phyloP scores from a whole-genome alignment of 148 eudicot genomes.

The Limonium bicolor region DNA sequence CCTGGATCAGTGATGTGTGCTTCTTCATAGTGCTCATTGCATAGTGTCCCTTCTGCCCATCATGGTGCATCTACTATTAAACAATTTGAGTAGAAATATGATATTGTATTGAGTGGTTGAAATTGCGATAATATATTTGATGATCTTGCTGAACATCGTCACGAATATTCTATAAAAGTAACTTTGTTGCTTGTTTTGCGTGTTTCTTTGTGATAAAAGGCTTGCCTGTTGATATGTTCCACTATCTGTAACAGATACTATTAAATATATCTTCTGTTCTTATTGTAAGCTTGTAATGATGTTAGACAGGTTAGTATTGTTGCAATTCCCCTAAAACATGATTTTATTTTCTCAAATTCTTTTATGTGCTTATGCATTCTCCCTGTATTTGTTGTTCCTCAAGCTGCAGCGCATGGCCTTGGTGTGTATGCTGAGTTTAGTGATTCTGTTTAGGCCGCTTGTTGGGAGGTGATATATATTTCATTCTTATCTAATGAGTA shows the following conservation, averaged over 20 bases:
- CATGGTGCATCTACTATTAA: no score
- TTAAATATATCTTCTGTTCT: constrained; percentile 71
- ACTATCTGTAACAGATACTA: constrained; percentile 83
- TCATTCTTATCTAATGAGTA: not conserved
- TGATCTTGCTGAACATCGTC: constrained; percentile 83
- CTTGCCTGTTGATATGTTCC: no score
- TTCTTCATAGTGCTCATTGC: no score
- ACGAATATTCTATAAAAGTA: constrained; percentile 68
- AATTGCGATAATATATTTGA: no score
- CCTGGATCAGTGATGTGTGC: no score
- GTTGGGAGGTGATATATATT: constrained; percentile 48
- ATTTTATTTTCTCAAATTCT: not conserved
- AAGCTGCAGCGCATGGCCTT: constrained; percentile 98
- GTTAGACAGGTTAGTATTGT: constrained; percentile 58
- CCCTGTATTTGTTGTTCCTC: constrained; percentile 6
- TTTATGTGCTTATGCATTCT: constrained; percentile 7
- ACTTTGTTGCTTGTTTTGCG: no score
- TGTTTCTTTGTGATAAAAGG: no score
- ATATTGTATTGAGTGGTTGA: no score
- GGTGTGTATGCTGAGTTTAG: constrained; percentile 96
- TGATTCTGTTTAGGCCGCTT: constrained; percentile 65
- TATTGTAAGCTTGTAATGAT: constrained; percentile 86
- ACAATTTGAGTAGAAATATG: no score
- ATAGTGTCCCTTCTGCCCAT: no score
- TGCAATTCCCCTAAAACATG: not conserved